Evolutionary conservation across 805 yeast species (phyloP).

Genomic region (Cyberlindnera bimundalis): DNA sequence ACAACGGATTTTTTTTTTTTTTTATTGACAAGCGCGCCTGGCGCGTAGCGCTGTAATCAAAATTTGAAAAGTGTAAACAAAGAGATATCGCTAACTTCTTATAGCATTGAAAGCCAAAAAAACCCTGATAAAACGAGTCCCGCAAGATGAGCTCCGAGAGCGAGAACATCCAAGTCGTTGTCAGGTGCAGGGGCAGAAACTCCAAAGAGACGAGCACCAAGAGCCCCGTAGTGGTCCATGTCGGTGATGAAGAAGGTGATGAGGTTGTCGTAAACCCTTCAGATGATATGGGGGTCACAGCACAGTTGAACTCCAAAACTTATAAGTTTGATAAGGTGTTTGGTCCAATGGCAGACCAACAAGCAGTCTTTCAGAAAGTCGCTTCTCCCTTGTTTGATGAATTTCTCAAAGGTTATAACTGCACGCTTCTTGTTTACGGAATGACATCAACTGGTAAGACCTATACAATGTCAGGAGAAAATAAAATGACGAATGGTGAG

Average conservation of each 20-base stretch:
- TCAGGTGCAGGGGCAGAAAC: slow-evolving; percentile 61
- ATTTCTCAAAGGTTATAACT: slow-evolving; percentile 70
- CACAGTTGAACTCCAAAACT: slow-evolving; percentile 46
- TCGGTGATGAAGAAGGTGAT: slow-evolving; percentile 42
- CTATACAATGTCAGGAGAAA: slow-evolving; percentile 73
- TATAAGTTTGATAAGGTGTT: slow-evolving; percentile 77
- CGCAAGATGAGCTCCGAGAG: slow-evolving; percentile 28
- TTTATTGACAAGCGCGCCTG: too few relatives aligned
- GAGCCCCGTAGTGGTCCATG: slow-evolving; percentile 58
- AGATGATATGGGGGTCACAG: slow-evolving; percentile 36
- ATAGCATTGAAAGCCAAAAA: not conserved
- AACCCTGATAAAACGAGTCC: not conserved
- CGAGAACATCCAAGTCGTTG: slow-evolving; percentile 57
- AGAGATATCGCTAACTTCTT: not conserved
- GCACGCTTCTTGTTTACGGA: slow-evolving; percentile 84
- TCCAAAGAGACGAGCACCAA: slow-evolving; percentile 53
- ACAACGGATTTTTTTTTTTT: too few relatives aligned
- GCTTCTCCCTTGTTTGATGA: slow-evolving; percentile 66
- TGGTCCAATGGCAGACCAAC: slow-evolving; percentile 79
- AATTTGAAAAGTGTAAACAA: not conserved
- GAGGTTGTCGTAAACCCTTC: slow-evolving; percentile 47
- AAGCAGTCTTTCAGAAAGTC: slow-evolving; percentile 57
- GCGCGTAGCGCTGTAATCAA: too few relatives aligned
- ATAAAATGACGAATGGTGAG: slow-evolving; percentile 27
- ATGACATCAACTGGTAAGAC: slow-evolving; percentile 93